Percentiles rank a stretch among this genome's conserved stretches.
Conservation (phyloP, 2,329 filamentous ascomycete genomes). For the Alternaria sp. region DNA sequence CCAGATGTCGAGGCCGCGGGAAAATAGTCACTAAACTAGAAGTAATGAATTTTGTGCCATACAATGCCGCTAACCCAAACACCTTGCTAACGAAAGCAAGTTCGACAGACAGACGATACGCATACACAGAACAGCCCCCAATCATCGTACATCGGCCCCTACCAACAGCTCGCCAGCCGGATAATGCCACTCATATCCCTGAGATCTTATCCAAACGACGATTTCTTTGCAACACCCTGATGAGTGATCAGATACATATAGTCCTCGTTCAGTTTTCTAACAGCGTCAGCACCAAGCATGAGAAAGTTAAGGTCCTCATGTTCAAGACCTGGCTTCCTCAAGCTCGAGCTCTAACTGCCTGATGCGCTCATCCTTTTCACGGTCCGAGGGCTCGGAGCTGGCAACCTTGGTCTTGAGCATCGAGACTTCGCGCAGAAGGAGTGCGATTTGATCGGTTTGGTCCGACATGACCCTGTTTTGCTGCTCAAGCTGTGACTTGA, state of each 20-base stretch:
- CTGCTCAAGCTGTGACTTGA: conserved; percentile 76
- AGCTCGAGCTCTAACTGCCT: conserved; percentile 50
- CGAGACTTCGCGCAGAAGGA: conserved; percentile 66
- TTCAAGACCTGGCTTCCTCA: conserved; percentile 49
- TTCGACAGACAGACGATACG: conserved; percentile 12
- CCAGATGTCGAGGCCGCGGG: neutral
- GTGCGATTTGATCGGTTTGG: conserved; percentile 78
- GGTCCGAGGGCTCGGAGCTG: conserved; percentile 34
- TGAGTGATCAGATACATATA: conserved; percentile 6
- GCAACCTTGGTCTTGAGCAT: conserved; percentile 78
- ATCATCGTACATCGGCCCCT: conserved; percentile 12
- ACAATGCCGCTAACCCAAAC: conserved; percentile 22
- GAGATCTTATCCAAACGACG: conserved; percentile 5
- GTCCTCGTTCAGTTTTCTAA: neutral
- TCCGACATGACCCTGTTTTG: conserved; percentile 78
- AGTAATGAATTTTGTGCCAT: conserved; percentile 6
- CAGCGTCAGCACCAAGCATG: neutral
- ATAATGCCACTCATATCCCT: neutral
- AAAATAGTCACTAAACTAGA: neutral
- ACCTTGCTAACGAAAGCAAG: conserved; percentile 17
- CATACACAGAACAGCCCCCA: conserved; percentile 14
- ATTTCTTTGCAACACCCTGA: neutral
- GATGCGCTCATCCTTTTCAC: conserved; percentile 51
- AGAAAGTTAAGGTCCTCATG: neutral
- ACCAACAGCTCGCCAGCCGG: neutral